Evolutionary conservation across 257 asterid genomes (phyloP).

Genomic region (Nicotiana otophora): DNA sequence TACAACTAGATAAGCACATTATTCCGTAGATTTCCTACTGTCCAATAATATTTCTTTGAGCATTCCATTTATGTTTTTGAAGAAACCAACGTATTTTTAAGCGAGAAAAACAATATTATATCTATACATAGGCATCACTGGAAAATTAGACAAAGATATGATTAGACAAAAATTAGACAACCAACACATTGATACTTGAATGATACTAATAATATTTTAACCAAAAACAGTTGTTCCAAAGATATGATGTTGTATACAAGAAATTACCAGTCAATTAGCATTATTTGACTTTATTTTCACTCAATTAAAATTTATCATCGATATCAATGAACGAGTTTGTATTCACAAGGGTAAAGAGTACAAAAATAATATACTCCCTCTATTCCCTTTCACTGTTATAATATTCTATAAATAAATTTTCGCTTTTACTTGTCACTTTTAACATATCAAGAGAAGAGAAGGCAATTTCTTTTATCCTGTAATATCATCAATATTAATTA

Average conservation of each 20-base stretch:
- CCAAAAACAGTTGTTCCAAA: not conserved
- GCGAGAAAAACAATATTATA: not conserved
- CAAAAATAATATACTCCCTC: no score
- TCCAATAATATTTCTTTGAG: not conserved
- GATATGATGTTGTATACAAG: not conserved
- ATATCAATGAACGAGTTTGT: no score
- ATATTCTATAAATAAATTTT: no score
- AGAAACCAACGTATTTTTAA: not conserved
- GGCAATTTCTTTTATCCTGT: no score
- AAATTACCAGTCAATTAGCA: not conserved
- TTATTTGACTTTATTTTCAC: not conserved
- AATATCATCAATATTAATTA: no score
- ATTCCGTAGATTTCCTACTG: not conserved
- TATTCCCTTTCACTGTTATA: no score
- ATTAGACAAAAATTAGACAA: not conserved
- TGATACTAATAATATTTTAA: not conserved
- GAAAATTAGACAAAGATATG: no score
- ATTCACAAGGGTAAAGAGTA: no score
- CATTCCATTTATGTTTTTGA: not conserved
- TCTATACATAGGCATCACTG: not conserved
- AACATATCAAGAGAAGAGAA: no score
- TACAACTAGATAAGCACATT: not conserved
- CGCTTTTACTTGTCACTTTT: no score
- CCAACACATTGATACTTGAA: not conserved
- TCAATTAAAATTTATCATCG: no score